Evolutionary conservation across 371 early-diverging fungal genomes (phyloP).

Genomic region (Mortierella sp.): DNA sequence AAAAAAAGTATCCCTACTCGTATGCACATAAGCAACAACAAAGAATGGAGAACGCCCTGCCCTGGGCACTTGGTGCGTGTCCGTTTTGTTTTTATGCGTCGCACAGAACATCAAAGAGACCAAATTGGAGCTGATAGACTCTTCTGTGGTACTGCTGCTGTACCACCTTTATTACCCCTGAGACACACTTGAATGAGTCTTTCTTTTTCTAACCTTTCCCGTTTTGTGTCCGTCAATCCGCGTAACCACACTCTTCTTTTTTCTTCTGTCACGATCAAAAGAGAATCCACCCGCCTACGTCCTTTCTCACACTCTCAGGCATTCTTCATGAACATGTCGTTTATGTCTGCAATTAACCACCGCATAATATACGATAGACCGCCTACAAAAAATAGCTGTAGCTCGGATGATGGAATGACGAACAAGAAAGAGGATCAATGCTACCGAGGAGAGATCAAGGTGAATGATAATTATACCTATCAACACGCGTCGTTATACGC

Average conservation of each 20-base stretch:
- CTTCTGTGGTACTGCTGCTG: background rate
- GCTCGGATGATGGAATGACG: background rate
- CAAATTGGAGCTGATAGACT: background rate
- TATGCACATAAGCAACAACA: background rate
- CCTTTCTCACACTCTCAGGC: background rate
- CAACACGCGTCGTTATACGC: background rate
- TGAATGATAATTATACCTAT: background rate
- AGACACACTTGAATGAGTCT: background rate
- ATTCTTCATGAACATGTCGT: background rate
- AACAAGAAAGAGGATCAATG: background rate
- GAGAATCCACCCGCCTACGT: too few relatives aligned
- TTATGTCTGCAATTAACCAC: background rate
- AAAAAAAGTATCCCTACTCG: background rate
- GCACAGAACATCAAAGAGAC: background rate
- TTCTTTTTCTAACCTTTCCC: background rate
- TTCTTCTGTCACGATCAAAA: too few relatives aligned
- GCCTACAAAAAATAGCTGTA: background rate
- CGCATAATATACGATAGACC: background rate
- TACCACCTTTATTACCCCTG: background rate
- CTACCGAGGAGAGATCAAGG: background rate
- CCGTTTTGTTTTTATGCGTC: background rate
- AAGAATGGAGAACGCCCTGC: background rate
- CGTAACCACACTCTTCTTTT: background rate
- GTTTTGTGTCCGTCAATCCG: background rate
- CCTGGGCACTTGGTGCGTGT: constrained; percentile 10